A percentile compares a stretch with the other conserved stretches of the same genome.
These are phyloP conservation scores for Mucor lusitanicus DNA, from an alignment of 371 early-diverging fungal genomes.

Conservation along the genomic window DNA sequence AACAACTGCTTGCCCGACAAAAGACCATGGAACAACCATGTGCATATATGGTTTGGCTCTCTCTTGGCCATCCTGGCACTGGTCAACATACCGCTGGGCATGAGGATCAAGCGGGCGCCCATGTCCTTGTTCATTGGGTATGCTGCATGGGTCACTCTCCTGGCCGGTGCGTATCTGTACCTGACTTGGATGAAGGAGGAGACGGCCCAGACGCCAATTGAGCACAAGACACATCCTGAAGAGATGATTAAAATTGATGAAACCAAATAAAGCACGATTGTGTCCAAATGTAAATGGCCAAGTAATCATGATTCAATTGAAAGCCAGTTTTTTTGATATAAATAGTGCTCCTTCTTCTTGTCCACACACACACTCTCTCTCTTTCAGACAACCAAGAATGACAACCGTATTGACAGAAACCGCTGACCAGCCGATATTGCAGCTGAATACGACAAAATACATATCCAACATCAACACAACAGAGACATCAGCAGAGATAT, in stretches of 20 bases:
- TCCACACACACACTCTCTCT: no score
- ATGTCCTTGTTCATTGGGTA: conserved; percentile 22
- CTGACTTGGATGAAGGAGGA: conserved; percentile 24
- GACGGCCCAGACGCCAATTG: neutral
- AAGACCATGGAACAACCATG: conserved; percentile 33
- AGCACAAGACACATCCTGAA: neutral
- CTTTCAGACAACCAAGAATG: neutral
- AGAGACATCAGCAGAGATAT: conserved; percentile 10
- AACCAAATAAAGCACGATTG: neutral
- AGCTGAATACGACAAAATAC: conserved; percentile 1
- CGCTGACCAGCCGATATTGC: neutral
- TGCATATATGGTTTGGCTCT: conserved; percentile 40
- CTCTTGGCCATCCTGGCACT: conserved; percentile 19
- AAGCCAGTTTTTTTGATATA: neutral
- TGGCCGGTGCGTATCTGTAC: conserved; percentile 11
- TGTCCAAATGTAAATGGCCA: neutral
- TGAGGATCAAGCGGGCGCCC: conserved; percentile 24
- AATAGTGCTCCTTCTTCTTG: no score
- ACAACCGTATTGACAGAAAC: conserved; percentile 10
- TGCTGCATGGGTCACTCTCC: conserved; percentile 20
- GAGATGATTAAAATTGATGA: neutral
- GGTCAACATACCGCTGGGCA: conserved; percentile 39
- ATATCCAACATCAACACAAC: neutral
- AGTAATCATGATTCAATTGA: neutral
- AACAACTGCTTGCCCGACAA: conserved; percentile 12